A percentile compares a stretch with the other conserved stretches of the same genome.
These are phyloP conservation scores for Pyrenophora graminea DNA, from an alignment of 2,329 filamentous ascomycete species.

Conservation along the genomic window DNA sequence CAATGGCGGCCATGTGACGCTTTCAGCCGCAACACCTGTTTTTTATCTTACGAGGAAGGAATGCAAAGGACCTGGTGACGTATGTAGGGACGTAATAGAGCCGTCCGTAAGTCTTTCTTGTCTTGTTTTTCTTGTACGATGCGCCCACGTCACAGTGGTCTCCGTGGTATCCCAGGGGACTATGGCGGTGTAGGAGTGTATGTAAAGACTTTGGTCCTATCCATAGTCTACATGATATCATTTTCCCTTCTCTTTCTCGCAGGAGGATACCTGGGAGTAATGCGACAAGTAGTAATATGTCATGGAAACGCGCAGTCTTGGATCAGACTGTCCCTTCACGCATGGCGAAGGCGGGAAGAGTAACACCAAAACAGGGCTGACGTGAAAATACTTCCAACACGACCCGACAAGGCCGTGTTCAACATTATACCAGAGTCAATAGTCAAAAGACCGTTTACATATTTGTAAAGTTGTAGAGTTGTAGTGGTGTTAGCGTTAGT, in stretches of 20 bases:
- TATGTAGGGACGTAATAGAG: neutral
- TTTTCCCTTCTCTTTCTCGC: neutral
- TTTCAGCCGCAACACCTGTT: constrained; percentile 2
- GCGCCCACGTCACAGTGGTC: neutral
- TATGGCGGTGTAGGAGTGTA: neutral
- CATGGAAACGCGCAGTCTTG: neutral
- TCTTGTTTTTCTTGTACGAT: neutral
- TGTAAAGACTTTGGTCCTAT: neutral
- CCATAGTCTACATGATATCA: neutral
- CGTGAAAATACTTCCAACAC: too few species aligned
- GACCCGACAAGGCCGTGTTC: too few species aligned
- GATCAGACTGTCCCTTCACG: neutral
- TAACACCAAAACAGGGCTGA: too few species aligned
- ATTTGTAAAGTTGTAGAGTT: neutral
- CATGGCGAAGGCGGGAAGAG: too few species aligned
- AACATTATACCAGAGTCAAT: too few species aligned
- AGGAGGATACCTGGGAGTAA: neutral
- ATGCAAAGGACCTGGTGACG: constrained; percentile 5
- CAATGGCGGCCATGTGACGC: constrained; percentile 30
- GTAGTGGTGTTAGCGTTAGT: neutral
- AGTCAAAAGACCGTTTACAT: neutral
- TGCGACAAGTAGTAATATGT: neutral
- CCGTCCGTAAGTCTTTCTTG: neutral
- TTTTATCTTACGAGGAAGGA: neutral
- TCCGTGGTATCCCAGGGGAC: neutral